These are phyloP conservation scores for Phytopythium kandeliae DNA, from an alignment of 352 stramenopile species.

Conservation along the genomic window DNA sequence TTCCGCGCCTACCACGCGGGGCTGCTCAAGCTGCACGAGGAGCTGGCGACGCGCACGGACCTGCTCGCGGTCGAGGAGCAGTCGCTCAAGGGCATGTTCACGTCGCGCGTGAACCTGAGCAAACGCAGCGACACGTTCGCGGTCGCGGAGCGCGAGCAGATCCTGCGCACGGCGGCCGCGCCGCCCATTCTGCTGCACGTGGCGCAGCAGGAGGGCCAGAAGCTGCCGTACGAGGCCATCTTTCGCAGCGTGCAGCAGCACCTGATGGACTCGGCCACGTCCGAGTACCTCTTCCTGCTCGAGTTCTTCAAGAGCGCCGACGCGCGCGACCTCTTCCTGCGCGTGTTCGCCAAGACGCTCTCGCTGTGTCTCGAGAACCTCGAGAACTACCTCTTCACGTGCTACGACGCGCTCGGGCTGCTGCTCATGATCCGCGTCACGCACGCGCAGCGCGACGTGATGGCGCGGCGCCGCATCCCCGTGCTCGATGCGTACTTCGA, in stretches of 20 bases:
- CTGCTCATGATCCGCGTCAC: slow-evolving; percentile 99
- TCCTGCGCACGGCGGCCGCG: slow-evolving; percentile 75
- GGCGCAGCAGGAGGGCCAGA: slow-evolving; percentile 86
- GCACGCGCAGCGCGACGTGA: slow-evolving; percentile 75
- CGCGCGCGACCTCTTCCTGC: slow-evolving; percentile 90
- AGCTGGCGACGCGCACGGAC: slow-evolving; percentile 90
- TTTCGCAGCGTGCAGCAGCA: slow-evolving; percentile 96
- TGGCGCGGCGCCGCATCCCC: slow-evolving; percentile 83
- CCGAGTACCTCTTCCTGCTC: slow-evolving; percentile 96
- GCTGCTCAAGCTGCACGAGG: slow-evolving; percentile 93
- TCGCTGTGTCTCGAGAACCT: slow-evolving; percentile 95
- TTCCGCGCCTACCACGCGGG: slow-evolving; percentile 97
- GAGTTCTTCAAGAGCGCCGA: slow-evolving; percentile 89
- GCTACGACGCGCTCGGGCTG: slow-evolving; percentile 95
- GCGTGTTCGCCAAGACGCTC: slow-evolving; percentile 95
- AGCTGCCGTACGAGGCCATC: slow-evolving; percentile 95
- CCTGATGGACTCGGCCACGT: slow-evolving; percentile 96
- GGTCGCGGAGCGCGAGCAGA: slow-evolving; percentile 87
- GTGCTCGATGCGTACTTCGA: slow-evolving; percentile 97
- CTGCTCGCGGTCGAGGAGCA: slow-evolving; percentile 95
- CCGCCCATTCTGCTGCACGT: slow-evolving; percentile 94
- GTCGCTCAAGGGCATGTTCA: slow-evolving; percentile 85
- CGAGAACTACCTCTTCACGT: slow-evolving; percentile 98
- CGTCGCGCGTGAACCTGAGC: slow-evolving; percentile 89
- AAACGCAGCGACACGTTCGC: slow-evolving; percentile 96